Base-by-base conservation (phyloP, 345 rosid species). In the Eucalyptus leucophloia region DNA sequence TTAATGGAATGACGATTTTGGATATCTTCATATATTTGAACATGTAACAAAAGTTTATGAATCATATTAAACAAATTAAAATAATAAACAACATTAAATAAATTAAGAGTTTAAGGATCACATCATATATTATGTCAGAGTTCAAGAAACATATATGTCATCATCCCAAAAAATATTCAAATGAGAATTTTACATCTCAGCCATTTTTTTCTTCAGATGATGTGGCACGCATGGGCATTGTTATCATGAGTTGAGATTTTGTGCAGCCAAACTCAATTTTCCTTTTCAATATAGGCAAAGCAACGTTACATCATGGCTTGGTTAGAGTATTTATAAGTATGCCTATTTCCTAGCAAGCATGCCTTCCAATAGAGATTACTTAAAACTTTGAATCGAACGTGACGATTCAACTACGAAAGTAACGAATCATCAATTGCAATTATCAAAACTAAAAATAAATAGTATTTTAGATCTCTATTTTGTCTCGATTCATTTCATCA, bases 1-100 rank as follows among this genome's bases (percentile, higher is more conserved):
- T 56, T 56, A 23, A 24, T 56, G 4, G 0, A 24, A 56, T 0
- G 30, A 0, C 1, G 6, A 10, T 2, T 23, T 56, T 56, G 3
- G 7, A 56, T 9, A 56, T 56, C 0, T 24, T 56, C 0, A 11
- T 56, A 11, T 56, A 56, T 1, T 56, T 56, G 1, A 56, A 56
- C 0, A 56, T 56, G 1, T 54, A 54, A 4, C 1, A 21, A 54
- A 54, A 21, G 0, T 54, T 54, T 54, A 54, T 8, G 1, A 5
- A 56, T 0, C 0, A 56, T 56, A 56, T 56, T 24, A 9, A 56
- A 56, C 0, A 56, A 56, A 56, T 56, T 0, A 56, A 56, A 56
- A 23, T 3, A 23, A 24, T 56, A 5, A 56, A 56, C 0, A 9
- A 4, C 0, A 56, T 56, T 10, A 3, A 56, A 24, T 0, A 56